phyloP scores from a whole-genome alignment of 2,329 filamentous ascomycete genomes.

The Venturia pyrina region DNA sequence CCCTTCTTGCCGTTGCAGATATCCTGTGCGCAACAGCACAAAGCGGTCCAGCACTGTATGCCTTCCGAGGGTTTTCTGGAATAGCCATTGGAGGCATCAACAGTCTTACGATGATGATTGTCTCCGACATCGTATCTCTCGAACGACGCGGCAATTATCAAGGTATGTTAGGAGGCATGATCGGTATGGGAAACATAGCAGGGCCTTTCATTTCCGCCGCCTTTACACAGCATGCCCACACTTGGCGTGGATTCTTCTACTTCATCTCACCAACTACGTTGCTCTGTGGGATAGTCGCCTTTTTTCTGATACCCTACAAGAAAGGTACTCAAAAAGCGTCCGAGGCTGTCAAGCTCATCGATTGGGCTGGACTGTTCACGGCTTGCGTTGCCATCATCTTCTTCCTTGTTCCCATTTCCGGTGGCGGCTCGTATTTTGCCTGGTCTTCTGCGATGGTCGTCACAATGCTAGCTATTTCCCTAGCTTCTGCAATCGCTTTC shows the following conservation, averaged over 20 bases:
- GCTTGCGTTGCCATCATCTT: slow-evolving; percentile 48
- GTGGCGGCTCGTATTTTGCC: slow-evolving; percentile 47
- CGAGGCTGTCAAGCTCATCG: slow-evolving; percentile 45
- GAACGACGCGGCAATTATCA: slow-evolving; percentile 46
- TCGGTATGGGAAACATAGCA: slow-evolving; percentile 33
- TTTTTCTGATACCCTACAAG: slow-evolving; percentile 40
- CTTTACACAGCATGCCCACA: slow-evolving; percentile 31
- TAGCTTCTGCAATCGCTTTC: slow-evolving; percentile 38
- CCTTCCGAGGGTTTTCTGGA: slow-evolving; percentile 50
- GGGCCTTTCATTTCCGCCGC: slow-evolving; percentile 32
- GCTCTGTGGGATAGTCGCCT: slow-evolving; percentile 36
- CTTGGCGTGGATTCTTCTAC: slow-evolving; percentile 39
- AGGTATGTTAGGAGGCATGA: slow-evolving; percentile 33
- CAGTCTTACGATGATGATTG: slow-evolving; percentile 44
- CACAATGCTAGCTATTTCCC: slow-evolving; percentile 45
- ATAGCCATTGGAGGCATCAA: slow-evolving; percentile 53
- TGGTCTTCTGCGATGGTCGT: slow-evolving; percentile 50
- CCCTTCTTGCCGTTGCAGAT: slow-evolving; percentile 45
- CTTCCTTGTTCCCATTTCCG: slow-evolving; percentile 53
- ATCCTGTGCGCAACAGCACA: slow-evolving; percentile 49
- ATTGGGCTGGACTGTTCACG: slow-evolving; percentile 47
- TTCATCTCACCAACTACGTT: slow-evolving; percentile 33
- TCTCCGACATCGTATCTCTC: slow-evolving; percentile 49
- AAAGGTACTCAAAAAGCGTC: slow-evolving; percentile 36
- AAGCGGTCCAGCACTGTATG: slow-evolving; percentile 49